phyloP scores from a whole-genome alignment of 148 eudicot genomes.

The Rhododendron henanense region DNA sequence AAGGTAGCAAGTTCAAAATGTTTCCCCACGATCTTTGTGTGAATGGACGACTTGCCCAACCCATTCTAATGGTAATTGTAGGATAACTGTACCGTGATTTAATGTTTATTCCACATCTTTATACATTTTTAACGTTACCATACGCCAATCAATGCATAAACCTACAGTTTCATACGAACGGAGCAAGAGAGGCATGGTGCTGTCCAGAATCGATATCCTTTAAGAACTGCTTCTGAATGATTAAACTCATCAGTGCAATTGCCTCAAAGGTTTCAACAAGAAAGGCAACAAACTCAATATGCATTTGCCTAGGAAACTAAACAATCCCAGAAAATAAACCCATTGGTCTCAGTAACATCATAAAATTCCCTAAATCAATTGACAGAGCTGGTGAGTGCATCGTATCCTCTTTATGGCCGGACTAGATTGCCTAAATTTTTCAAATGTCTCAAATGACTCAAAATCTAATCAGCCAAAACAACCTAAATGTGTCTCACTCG shows the following conservation, averaged over 20 bases:
- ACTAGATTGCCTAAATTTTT: slow-evolving; percentile 10
- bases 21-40: neutral
- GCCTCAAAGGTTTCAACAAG: neutral
- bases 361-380: neutral
- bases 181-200: neutral
- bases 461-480: slow-evolving; percentile 25
- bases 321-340: neutral
- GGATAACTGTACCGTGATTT: neutral
- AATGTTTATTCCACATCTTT: neutral
- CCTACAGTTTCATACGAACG: neutral
- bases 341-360: neutral
- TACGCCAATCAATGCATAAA: neutral
- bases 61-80: neutral
- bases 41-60: neutral
- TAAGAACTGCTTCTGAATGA: neutral
- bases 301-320: neutral
- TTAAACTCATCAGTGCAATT: neutral
- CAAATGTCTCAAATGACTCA: slow-evolving; percentile 2
- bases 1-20: neutral
- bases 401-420: slow-evolving; percentile 32
- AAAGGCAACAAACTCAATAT: neutral
- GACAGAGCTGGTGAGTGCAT: slow-evolving; percentile 41
- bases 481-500: slow-evolving; percentile 2
- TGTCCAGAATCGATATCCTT: neutral
- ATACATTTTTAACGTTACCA: neutral